Evolutionary conservation across 495 filamentous ascomycete genomes (phyloP).

Genomic region (Xeromyces bisporus): DNA sequence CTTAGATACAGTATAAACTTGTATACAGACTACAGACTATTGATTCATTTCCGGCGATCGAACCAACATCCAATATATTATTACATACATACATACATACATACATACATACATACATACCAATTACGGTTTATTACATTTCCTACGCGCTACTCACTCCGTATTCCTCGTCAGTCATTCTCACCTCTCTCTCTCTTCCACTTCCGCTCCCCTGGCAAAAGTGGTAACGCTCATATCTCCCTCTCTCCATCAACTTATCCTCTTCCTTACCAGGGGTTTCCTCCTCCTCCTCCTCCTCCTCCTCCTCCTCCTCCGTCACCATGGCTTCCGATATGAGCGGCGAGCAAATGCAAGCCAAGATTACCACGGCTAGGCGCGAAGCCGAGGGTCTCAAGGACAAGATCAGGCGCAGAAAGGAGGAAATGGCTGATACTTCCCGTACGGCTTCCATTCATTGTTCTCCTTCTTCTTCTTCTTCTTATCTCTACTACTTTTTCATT

Average conservation of each 20-base stretch:
- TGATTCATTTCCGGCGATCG: too few relatives aligned
- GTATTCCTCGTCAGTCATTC: slow-evolving; percentile 10
- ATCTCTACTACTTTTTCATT: slow-evolving; percentile 2
- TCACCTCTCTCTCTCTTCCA: slow-evolving; percentile 7
- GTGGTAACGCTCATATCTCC: too few relatives aligned
- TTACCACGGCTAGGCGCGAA: slow-evolving; percentile 91
- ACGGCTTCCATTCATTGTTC: slow-evolving; percentile 27
- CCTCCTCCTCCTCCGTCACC: slow-evolving; percentile 12
- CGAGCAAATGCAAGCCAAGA: slow-evolving; percentile 70
- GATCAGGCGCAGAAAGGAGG: slow-evolving; percentile 99
- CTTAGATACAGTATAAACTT: too few relatives aligned
- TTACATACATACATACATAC: too few relatives aligned
- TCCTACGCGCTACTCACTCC: too few relatives aligned
- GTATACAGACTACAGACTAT: too few relatives aligned
- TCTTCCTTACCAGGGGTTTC: slow-evolving; percentile 9
- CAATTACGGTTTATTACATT: too few relatives aligned
- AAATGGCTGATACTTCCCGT: slow-evolving; percentile 94
- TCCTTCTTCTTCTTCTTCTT: background rate
- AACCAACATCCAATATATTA: slow-evolving; percentile 2
- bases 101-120: too few relatives aligned
- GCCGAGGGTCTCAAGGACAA: slow-evolving; percentile 94
- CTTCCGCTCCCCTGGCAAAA: slow-evolving; percentile 2
- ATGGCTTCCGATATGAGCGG: slow-evolving; percentile 49
- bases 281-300: slow-evolving; percentile 6
- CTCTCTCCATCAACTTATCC: slow-evolving; percentile 2